Percentiles rank a stretch among this genome's conserved stretches.
phyloP scores from a whole-genome alignment of 2,329 filamentous ascomycete species.

The Stachybotrys elegans region DNA sequence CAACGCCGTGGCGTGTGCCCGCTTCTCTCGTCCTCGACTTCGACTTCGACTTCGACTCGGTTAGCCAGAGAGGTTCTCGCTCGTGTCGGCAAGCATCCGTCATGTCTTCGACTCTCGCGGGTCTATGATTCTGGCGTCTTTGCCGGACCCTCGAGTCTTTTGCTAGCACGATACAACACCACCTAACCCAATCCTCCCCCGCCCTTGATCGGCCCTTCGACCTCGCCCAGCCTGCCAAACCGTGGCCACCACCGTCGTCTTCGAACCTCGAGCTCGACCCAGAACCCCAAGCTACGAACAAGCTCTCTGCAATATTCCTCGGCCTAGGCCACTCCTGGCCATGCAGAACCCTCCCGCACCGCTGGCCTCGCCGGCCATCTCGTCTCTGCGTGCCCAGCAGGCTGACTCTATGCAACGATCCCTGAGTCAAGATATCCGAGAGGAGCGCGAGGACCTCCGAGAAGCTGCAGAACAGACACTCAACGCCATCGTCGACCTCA shows the following conservation, averaged over 20 bases:
- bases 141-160: constrained; percentile 35
- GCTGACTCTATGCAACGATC: constrained; percentile 56
- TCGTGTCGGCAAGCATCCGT: constrained; percentile 24
- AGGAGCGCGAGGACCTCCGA: constrained; percentile 88
- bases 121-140: constrained; percentile 43
- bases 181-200: too few species aligned
- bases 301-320: too few species aligned
- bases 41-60: not conserved
- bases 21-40: too few species aligned
- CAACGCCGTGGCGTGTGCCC: not conserved
- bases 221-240: too few species aligned
- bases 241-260: too few species aligned
- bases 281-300: too few species aligned
- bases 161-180: too few species aligned
- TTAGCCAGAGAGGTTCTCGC: not conserved
- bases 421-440: constrained; percentile 83
- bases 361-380: constrained; percentile 49
- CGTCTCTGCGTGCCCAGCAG: constrained; percentile 45
- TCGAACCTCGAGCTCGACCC: too few species aligned
- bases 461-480: constrained; percentile 94
- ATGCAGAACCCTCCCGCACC: constrained; percentile 37
- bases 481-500: constrained; percentile 93
- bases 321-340: constrained; percentile 9
- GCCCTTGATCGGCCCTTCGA: too few species aligned
- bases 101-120: constrained; percentile 40